Conservation (phyloP, 805 yeast species). For the Zygoascus flipseniorum region DNA sequence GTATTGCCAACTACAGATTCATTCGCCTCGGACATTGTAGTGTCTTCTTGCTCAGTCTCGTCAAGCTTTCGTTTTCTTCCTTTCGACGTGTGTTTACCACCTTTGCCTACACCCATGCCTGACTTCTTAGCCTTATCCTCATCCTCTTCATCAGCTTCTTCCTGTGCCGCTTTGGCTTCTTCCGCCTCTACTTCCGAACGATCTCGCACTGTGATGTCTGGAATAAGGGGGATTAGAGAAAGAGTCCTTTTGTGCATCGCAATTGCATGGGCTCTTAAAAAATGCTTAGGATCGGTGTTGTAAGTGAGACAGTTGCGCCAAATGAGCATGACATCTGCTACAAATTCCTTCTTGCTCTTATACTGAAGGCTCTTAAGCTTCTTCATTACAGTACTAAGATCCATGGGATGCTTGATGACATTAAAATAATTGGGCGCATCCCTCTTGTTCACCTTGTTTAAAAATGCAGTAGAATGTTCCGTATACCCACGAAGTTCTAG, state of each 20-base stretch:
- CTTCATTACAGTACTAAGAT: conserved; percentile 85
- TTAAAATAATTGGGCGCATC: conserved; percentile 97
- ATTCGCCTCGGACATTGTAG: background rate
- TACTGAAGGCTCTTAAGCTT: conserved; percentile 79
- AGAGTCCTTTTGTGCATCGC: conserved; percentile 92
- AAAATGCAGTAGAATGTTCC: conserved; percentile 92
- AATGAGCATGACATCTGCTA: conserved; percentile 88
- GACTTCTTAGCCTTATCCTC: conserved; percentile 12
- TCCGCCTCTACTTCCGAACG: conserved; percentile 34
- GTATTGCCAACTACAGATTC: background rate
- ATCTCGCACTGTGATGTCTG: conserved; percentile 71
- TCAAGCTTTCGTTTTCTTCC: conserved; percentile 23
- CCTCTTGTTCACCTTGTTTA: conserved; percentile 91
- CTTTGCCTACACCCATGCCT: conserved; percentile 33
- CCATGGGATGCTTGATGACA: conserved; percentile 92
- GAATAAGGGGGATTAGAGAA: conserved; percentile 71
- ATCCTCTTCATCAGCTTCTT: conserved; percentile 8
- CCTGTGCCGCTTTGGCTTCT: conserved; percentile 18
- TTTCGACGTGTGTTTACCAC: conserved; percentile 19
- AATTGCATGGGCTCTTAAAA: conserved; percentile 79
- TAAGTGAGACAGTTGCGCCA: conserved; percentile 93
- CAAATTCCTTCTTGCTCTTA: conserved; percentile 77
- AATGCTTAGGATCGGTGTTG: conserved; percentile 92
- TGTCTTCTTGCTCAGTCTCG: conserved; percentile 12
- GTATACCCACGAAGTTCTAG: conserved; percentile 84